Conservation (phyloP, 306 rosid species). For the Delonix regia region DNA sequence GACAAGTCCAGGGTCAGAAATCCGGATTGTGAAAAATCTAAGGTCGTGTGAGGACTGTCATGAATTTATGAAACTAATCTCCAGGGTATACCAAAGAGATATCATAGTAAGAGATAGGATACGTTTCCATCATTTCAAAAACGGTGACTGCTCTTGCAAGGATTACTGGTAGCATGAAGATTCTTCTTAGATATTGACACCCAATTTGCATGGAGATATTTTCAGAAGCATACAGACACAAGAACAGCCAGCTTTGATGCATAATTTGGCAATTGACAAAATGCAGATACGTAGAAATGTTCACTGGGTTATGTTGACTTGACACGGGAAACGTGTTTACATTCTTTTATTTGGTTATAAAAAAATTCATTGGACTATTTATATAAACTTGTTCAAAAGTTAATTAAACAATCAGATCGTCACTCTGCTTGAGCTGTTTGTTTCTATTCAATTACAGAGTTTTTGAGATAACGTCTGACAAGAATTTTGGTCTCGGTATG, state of each 20-base stretch:
- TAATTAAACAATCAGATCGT: background rate
- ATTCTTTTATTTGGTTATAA: background rate
- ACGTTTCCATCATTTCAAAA: constrained; percentile 46
- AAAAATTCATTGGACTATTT: background rate
- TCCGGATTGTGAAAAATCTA: constrained; percentile 35
- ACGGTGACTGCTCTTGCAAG: constrained; percentile 47
- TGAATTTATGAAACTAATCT: constrained; percentile 44
- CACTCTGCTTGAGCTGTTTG: background rate
- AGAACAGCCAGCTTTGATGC: constrained; percentile 1
- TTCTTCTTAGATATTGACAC: background rate
- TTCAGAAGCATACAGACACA: background rate
- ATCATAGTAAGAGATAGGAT: constrained; percentile 45
- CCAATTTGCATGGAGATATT: background rate
- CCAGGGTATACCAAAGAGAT: constrained; percentile 42
- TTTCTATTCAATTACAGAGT: background rate
- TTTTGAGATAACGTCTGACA: too few relatives aligned
- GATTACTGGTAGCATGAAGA: constrained; percentile 3
- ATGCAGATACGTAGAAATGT: background rate
- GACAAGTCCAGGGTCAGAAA: constrained; percentile 9
- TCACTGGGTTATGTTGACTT: background rate
- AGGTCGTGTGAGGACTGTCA: constrained; percentile 40
- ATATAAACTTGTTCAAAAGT: background rate
- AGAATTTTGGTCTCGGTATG: too few relatives aligned
- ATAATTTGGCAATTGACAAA: constrained; percentile 18
- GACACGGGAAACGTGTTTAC: background rate